A percentile compares a stretch with the other conserved stretches of the same genome.
phyloP scores from a whole-genome alignment of 768 basidiomycete species.

The Panus rudis region DNA sequence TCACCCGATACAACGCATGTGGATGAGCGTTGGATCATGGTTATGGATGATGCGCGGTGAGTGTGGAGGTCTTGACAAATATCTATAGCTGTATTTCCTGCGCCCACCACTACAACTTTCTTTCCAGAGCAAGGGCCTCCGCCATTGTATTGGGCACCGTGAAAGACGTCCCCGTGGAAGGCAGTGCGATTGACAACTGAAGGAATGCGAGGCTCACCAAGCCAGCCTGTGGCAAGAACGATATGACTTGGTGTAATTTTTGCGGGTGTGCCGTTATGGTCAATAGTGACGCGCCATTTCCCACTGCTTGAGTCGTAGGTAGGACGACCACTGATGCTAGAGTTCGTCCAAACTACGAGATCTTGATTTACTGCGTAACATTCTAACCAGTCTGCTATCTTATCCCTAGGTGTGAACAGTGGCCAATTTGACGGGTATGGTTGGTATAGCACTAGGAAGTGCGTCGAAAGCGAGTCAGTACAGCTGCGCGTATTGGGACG shows the following conservation, averaged over 20 bases:
- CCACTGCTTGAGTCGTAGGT: constrained; percentile 24
- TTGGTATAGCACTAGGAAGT: constrained; percentile 29
- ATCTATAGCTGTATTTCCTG: constrained; percentile 31
- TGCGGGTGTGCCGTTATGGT: constrained; percentile 20
- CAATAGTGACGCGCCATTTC: constrained; percentile 27
- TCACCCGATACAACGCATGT: constrained; percentile 26
- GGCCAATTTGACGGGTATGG: constrained; percentile 32
- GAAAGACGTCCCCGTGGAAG: constrained; percentile 27
- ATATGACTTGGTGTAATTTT: constrained; percentile 30
- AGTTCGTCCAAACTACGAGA: constrained; percentile 34
- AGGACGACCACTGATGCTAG: constrained; percentile 22
- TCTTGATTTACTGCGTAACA: constrained; percentile 31
- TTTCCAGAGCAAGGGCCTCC: constrained; percentile 24
- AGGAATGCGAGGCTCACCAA: constrained; percentile 28
- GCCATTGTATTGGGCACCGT: constrained; percentile 24
- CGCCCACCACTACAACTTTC: constrained; percentile 30
- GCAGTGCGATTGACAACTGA: constrained; percentile 12
- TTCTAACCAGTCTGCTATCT: constrained; percentile 37
- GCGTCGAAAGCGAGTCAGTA: not conserved
- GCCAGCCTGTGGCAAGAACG: constrained; percentile 29
- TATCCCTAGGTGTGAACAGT: constrained; percentile 30
- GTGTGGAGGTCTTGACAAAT: constrained; percentile 29
- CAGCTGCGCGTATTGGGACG: not conserved
- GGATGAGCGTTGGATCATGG: constrained; percentile 36
- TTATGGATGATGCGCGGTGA: constrained; percentile 26